Evolutionary conservation across 1,284 basidiomycete genomes (phyloP).

Genomic region (Naganishia albida): DNA sequence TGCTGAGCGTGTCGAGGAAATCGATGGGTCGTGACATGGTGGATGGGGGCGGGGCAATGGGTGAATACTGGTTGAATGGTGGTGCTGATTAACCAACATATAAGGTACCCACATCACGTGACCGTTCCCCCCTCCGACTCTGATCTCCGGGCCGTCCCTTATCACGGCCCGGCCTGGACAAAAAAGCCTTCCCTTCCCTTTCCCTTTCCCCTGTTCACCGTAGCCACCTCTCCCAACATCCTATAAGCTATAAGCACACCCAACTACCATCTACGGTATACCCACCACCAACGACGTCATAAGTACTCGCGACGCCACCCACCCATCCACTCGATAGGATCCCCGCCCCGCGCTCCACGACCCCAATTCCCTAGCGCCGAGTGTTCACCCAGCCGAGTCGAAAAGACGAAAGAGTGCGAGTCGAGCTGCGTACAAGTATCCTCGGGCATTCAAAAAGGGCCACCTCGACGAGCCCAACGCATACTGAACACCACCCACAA

Average conservation of each 20-base stretch:
- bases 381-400: not conserved
- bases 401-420: not conserved
- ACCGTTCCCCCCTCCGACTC: too few species aligned
- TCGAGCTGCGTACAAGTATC: too few species aligned
- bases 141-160: too few species aligned
- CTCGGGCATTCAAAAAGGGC: not conserved
- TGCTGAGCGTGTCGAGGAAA: constrained; percentile 6
- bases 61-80: too few species aligned
- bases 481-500: not conserved
- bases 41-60: not conserved
- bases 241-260: too few species aligned
- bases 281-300: constrained; percentile 1
- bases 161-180: too few species aligned
- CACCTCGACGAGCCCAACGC: not conserved
- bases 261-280: too few species aligned
- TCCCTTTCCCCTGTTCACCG: too few species aligned
- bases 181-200: too few species aligned
- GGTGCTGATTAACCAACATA: too few species aligned
- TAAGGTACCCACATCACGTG: too few species aligned
- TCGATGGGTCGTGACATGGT: not conserved
- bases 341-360: not conserved
- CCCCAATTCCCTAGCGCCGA: not conserved
- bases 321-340: not conserved
- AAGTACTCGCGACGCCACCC: not conserved
- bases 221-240: too few species aligned